Base-by-base conservation (phyloP, 2,329 filamentous ascomycete species). In the Alternaria viburni region DNA sequence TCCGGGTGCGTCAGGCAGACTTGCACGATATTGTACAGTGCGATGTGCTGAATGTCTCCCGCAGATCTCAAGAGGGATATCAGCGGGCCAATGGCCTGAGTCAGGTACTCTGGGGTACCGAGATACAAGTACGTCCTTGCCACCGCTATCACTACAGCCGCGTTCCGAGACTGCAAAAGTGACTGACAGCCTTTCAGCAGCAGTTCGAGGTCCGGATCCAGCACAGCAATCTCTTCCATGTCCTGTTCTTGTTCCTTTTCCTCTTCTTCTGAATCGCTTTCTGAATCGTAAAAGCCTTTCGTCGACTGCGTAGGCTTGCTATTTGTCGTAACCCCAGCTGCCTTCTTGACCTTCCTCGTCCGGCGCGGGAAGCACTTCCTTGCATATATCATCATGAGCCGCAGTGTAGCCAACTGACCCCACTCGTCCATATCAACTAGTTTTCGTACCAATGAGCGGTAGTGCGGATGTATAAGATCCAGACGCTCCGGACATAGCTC, bases 401-500 rank as follows among this genome's bases (percentile, higher is more conserved):
- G 87, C 70, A 99, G 77, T 3, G 92, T 92, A 3, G 93, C 91
- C 57, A 98, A 80, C 81, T 99, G 96, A 45, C 93, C 92, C 96
- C 96, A 99, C 81, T 99, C 96, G 75, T 99, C 96, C 96, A 99
- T 99, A 77, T 99, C 96, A 23, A 97, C 93, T 56, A 98, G 83
- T 83, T 97, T 97, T 79, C 89, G 92, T 66, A 97, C 90, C 66
- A 99, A 83, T 36, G 88, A 86, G 54, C 93, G 89, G 81, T 98
- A 99, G 77, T 97, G 91, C 69, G 91, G 90, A 80, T 99, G 96
- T 70, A 99, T 89, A 63, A 99, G 83, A 77, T 97, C 94, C 67
- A 97, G 86, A 57, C 91, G 86, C 15, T 96, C 91, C 0, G 96
- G 94, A 69, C 95, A 98, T 26, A 98, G 85, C 68, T 97, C 93